Percentiles rank a stretch among this genome's conserved stretches.
Evolutionary conservation across 2,329 filamentous ascomycete genomes (phyloP).

Genomic region (Balansia obtecta): DNA sequence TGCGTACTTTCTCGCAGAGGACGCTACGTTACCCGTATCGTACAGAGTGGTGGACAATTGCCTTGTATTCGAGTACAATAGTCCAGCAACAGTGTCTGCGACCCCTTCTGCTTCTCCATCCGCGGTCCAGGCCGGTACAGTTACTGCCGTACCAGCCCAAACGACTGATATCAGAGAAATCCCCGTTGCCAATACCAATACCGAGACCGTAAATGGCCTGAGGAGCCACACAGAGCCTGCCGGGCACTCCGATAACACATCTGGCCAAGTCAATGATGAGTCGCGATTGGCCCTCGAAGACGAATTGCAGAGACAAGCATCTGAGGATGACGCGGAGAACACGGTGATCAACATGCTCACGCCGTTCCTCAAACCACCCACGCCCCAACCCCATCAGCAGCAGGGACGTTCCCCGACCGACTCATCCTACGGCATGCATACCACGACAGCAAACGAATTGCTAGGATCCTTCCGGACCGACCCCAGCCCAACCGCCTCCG

Average conservation of each 20-base stretch:
- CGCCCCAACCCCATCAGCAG: slow-evolving; percentile 24
- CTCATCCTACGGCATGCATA: slow-evolving; percentile 44
- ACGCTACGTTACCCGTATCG: slow-evolving; percentile 25
- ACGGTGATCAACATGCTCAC: slow-evolving; percentile 36
- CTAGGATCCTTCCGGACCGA: slow-evolving; percentile 29
- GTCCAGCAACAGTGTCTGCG: slow-evolving; percentile 5
- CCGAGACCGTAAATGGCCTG: neutral
- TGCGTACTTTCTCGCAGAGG: slow-evolving; percentile 33
- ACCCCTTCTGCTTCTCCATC: neutral
- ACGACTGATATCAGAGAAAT: neutral
- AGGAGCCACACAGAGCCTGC: neutral
- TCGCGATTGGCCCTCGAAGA: neutral
- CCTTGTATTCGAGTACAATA: slow-evolving; percentile 23
- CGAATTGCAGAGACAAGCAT: slow-evolving; percentile 1
- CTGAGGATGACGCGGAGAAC: slow-evolving; percentile 21
- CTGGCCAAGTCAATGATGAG: neutral
- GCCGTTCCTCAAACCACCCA: slow-evolving; percentile 33
- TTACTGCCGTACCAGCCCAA: neutral
- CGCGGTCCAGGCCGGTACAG: neutral
- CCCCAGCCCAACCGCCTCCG: slow-evolving; percentile 17
- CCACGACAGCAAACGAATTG: slow-evolving; percentile 35
- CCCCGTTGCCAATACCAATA: neutral
- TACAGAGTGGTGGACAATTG: slow-evolving; percentile 15
- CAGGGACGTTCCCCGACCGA: slow-evolving; percentile 22
- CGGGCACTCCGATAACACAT: neutral